phyloP scores from a whole-genome alignment of 305 asterid genomes.

The Fraxinus paxiana region DNA sequence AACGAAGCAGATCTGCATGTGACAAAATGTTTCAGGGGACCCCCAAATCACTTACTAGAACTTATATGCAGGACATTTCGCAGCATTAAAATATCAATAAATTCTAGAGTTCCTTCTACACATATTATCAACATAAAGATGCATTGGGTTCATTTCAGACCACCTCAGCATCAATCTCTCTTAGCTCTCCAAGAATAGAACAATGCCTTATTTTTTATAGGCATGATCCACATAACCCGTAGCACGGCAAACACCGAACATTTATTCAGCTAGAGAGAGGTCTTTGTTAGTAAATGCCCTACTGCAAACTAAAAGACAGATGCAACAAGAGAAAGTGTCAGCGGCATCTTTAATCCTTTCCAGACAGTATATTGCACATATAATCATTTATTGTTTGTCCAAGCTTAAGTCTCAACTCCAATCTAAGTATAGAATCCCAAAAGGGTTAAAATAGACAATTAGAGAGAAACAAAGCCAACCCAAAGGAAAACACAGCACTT shows the following conservation, averaged over 20 bases:
- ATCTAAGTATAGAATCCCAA: background rate
- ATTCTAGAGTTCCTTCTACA: background rate
- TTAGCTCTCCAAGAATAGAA: background rate
- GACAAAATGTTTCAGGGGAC: background rate
- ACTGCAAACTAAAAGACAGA: background rate
- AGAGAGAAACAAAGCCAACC: background rate
- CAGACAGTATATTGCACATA: background rate
- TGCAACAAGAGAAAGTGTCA: background rate
- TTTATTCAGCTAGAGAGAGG: background rate
- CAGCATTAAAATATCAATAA: background rate
- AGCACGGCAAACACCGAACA: background rate
- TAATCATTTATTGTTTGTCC: background rate
- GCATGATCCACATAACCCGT: background rate
- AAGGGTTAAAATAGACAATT: background rate
- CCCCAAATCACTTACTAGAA: background rate
- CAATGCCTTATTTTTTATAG: background rate
- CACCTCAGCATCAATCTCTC: background rate
- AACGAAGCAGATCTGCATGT: background rate
- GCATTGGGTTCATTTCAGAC: background rate
- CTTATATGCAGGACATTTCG: background rate
- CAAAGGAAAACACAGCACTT: background rate
- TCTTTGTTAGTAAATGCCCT: background rate
- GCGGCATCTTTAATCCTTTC: background rate
- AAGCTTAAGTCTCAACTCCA: background rate
- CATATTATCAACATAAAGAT: background rate